Evolutionary conservation across 805 yeast genomes (phyloP), one percentile per base, ranked within the genome.

Genomic region (Hanseniaspora jakobsenii): DNA sequence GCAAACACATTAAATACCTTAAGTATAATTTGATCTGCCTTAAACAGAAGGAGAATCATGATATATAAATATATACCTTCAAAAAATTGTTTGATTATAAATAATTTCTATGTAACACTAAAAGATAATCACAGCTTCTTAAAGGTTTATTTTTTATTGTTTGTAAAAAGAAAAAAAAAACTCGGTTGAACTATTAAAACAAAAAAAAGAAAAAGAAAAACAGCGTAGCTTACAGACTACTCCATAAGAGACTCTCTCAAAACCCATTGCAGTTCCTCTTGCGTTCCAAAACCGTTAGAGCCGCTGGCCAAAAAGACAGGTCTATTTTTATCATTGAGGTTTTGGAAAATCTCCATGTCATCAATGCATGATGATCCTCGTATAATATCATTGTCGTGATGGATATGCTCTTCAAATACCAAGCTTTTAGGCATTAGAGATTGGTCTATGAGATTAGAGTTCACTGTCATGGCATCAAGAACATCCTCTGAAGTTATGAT

Each of bases 181-280:
- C 9, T 13, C 32, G 7, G 8, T 30, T 30, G 32, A 8, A 30
- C 10, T n/a, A 30, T 13, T 10, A 24, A 24, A 24, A 24, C 6
- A 10, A 24, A 6, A 24, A 24, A 24, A 24, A 7, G 27, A 24
- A 24, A 24, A 24, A 24, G 10, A 24, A 24, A 24, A 10, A 24
- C 27, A 24, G 10, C 27, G 6, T 24, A 19, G 10, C 30, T 6
- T 14, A 23, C 32, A 17, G 14, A 26, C 41, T 55, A 57, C 38
- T 59, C 58, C 10, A 72, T 63, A n/a, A 77, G 60, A 42, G 81
- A 69, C 52, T 79, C 87, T 59, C 75, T 78, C 29, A 81, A 67
- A 43, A 81, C 63, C 82, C 84, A 75, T 51, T 76, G 73, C 50
- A 81, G 62, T 55, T 81, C 93, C 45, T 78, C 81, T 28, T 74